Evolutionary conservation across 306 rosid genomes (phyloP), one percentile per base, ranked within the genome.

Genomic region (Sesbania bispinosa): DNA sequence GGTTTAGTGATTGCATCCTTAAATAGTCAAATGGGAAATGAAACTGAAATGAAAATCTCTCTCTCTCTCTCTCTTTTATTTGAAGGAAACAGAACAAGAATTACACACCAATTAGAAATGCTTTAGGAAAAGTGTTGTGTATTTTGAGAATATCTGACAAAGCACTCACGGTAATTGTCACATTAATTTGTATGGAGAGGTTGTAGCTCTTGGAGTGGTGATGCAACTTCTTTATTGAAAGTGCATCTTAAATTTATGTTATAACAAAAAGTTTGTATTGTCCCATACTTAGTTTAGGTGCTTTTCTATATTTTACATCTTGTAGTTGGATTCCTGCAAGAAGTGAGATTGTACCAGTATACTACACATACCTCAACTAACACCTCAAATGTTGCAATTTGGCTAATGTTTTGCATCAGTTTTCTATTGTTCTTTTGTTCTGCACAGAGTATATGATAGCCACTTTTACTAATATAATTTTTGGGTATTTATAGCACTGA

Each of bases 121-220:
- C 78, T 74, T 73, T n/a, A n/a, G n/a, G n/a, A n/a, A n/a, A n/a
- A n/a, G n/a, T n/a, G n/a, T 18, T 18, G 1, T 30, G 58, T 23
- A 43, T 30, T 69, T 76, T 58, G 39, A 69, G 50, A 69, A 62
- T 68, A 69, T 69, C 81, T 78, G 77, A 78, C 71, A 14, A 73
- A 61, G 77, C 85, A 73, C 79, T 24, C 54, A 33, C 46, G 30
- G n/a, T 35, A 7, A 42, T 77, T 67, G 15, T 50, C 46, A 13
- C 51, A 60, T 45, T 59, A 60, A 53, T 45, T 38, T 52, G 57
- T 67, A 47, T 7, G 69, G 53, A 13, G 32, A 67, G 55, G 68
- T 42, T 59, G 51, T 16, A 60, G 76, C 63, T 76, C 52, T 19
- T 43, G 69, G 77, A 60, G 10, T 76, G 80, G 73, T 36, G 74